These are phyloP conservation scores for Lobosporangium transversale DNA, from an alignment of 192 early-diverging fungal genomes.

Conservation along the genomic window DNA sequence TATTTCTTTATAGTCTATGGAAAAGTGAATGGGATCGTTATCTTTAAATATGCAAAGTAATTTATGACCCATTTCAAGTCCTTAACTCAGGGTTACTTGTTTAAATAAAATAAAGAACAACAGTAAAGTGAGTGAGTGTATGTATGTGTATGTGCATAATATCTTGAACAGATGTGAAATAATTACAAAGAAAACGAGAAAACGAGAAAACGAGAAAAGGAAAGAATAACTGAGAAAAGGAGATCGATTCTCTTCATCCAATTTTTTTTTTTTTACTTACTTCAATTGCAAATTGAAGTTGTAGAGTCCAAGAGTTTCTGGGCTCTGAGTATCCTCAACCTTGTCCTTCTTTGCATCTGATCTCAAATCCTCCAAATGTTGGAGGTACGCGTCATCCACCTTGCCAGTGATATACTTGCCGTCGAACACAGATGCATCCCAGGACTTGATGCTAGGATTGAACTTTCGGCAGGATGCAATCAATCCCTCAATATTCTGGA, in stretches of 20 bases:
- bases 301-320: conserved; percentile 44
- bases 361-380: conserved; percentile 60
- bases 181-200: neutral
- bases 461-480: conserved; percentile 86
- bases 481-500: conserved; percentile 82
- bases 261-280: neutral
- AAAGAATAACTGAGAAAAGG: conserved; percentile 1
- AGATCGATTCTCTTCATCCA: neutral
- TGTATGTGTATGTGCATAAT: too few relatives aligned
- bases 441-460: conserved; percentile 81
- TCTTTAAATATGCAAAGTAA: too few relatives aligned
- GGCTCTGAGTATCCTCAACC: conserved; percentile 39
- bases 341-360: conserved; percentile 58
- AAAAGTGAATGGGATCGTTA: neutral
- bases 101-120: too few relatives aligned
- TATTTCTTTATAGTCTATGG: conserved; percentile 11
- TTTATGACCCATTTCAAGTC: too few relatives aligned
- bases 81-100: too few relatives aligned
- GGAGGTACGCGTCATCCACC: conserved; percentile 75
- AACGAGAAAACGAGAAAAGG: neutral
- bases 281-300: conserved; percentile 48
- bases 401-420: conserved; percentile 91
- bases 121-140: too few relatives aligned
- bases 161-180: neutral
- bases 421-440: conserved; percentile 98